Percentiles rank a stretch among this genome's conserved stretches.
Conservation (phyloP, 768 basidiomycete species). For the Sporobolomyces pararoseus region DNA sequence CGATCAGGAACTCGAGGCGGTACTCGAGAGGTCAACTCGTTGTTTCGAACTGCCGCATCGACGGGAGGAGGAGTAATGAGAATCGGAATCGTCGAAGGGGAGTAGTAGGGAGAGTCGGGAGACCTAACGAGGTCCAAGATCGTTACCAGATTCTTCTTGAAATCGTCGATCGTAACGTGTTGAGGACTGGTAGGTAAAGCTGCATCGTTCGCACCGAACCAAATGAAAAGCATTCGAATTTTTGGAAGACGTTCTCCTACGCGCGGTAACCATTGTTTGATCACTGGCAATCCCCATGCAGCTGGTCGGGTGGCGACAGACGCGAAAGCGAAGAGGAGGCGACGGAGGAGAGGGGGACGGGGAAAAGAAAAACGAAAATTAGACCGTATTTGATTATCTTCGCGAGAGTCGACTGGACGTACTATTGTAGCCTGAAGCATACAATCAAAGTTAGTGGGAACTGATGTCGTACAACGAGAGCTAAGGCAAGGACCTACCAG, state of each 20-base stretch:
- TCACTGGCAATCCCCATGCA: constrained; percentile 29
- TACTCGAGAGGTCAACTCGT: constrained; percentile 27
- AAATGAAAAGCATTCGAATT: constrained; percentile 29
- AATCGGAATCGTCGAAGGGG: constrained; percentile 25
- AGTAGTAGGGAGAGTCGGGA: constrained; percentile 33
- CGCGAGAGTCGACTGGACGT: rapidly evolving
- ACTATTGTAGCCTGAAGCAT: constrained; percentile 40
- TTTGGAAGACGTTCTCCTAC: constrained; percentile 5
- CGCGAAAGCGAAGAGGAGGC: not conserved
- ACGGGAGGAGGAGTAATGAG: constrained; percentile 41
- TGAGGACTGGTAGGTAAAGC: constrained; percentile 22
- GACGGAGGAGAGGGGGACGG: not conserved
- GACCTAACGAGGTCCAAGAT: constrained; percentile 30
- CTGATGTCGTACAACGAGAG: not conserved
- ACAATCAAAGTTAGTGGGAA: not conserved
- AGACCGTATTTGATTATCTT: not conserved
- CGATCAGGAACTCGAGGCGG: constrained; percentile 32
- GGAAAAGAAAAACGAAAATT: not conserved
- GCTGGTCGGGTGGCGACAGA: constrained; percentile 10
- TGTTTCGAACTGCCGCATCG: constrained; percentile 21
- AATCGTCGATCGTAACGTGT: constrained; percentile 29
- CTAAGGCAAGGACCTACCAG: constrained; percentile 17
- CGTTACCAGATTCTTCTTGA: constrained; percentile 37
- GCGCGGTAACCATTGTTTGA: constrained; percentile 35
- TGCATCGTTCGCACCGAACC: constrained; percentile 44